Base-by-base conservation (phyloP, 495 filamentous ascomycete species). In the Daldinia grandis region DNA sequence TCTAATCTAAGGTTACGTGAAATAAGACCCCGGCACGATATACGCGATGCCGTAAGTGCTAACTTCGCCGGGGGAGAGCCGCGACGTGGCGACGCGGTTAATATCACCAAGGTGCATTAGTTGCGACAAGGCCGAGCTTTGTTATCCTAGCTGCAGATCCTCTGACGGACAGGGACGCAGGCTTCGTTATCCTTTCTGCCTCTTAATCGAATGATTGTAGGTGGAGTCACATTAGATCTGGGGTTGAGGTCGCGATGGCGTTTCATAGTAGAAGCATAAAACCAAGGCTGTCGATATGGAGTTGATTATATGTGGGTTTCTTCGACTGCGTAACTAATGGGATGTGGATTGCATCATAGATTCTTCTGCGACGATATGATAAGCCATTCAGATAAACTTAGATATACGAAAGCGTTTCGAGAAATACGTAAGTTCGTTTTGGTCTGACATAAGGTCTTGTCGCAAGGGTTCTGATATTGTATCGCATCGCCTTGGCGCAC, bases 261-360 rank as follows among this genome's bases (percentile, higher is more conserved):
- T 68, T 73, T 73, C 70, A 73, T 61, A 31, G 55, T 24, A 64
- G 56, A 72, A 65, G 68, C 64, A 68, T 51, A 25, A 73, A 68
- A 73, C 60, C 12, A 40, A 33, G 0, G 57, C 31, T 42, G 33
- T 58, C 51, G 61, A 44, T 27, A 53, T 65, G 19, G 15, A 47
- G 17, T 40, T 40, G 38, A 40, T 3, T 40, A 40, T 0, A n/a
- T 5, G n/a, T 17, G 15, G 8, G n/a, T 35, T 35, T 35, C 4
- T 35, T 35, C 3, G 12, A 35, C 12, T 35, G 12, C 10, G 12
- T 35, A 38, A 2, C 9, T 38, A 28, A n/a, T n/a, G 17, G 49
- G 15, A 30, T 53, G 12, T n/a, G 24, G 12, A 47, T 47, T 47
- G 42, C 19, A 47, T 47, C 49, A 7, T 30, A 6, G 15, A 28